Evolutionary conservation across 2,329 filamentous ascomycete genomes (phyloP).

Genomic region (Malbranchea cinnamomea): DNA sequence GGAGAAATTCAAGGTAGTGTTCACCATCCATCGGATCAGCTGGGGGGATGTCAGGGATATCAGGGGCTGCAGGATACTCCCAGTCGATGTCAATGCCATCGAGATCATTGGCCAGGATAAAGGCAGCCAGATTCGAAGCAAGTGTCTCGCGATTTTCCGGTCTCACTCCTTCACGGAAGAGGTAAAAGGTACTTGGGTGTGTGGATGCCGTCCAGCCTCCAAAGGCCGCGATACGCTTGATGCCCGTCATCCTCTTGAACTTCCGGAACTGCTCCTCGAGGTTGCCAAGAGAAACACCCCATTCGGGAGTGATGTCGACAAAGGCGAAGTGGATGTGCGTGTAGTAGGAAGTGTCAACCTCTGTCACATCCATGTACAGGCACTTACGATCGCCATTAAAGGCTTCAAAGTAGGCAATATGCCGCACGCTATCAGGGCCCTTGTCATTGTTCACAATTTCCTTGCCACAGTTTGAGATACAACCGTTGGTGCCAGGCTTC

Average conservation of each 20-base stretch:
- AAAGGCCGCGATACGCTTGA: constrained; percentile 27
- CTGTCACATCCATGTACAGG: constrained; percentile 13
- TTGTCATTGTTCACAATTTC: constrained; percentile 2
- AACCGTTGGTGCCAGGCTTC: constrained; percentile 19
- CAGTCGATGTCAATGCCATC: constrained; percentile 28
- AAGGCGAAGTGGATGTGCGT: constrained; percentile 25
- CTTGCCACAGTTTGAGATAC: constrained; percentile 18
- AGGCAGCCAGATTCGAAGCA: constrained; percentile 20
- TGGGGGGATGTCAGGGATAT: constrained; percentile 22
- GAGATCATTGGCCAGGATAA: constrained; percentile 25
- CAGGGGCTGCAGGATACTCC: constrained; percentile 22
- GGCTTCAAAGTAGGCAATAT: constrained; percentile 20
- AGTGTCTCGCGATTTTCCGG: constrained; percentile 25
- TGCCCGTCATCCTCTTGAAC: constrained; percentile 2
- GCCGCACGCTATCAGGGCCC: constrained; percentile 12
- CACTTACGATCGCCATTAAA: constrained; percentile 18
- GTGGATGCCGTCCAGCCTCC: constrained; percentile 31
- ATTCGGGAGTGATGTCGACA: constrained; percentile 18
- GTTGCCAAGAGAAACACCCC: constrained; percentile 14
- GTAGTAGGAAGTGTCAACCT: constrained; percentile 10
- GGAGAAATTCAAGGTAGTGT: constrained; percentile 20
- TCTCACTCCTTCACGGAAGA: constrained; percentile 24
- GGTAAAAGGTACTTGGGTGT: constrained; percentile 19
- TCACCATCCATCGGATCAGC: constrained; percentile 15
- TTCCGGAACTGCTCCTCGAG: constrained; percentile 7